Evolutionary conservation across 495 filamentous ascomycete genomes (phyloP), one percentile per base, ranked within the genome.

Genomic region (Penicillium malachiteum): DNA sequence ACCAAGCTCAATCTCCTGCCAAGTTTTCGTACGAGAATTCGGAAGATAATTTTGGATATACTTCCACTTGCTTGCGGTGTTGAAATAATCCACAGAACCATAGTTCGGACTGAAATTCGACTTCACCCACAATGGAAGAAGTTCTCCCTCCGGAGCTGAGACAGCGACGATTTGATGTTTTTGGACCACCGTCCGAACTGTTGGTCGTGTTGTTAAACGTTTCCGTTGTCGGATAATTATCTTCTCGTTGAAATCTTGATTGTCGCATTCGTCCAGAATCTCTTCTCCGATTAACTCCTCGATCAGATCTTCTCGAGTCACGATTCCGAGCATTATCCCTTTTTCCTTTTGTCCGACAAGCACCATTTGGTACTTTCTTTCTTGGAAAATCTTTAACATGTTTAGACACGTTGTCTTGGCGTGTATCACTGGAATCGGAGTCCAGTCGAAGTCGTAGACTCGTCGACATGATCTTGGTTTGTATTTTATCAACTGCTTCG

Each of bases 341-440:
- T 90, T 84, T 52, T 92, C 86, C 5, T 91, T 90, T 1, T 92
- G 92, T 50, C 77, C 93, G 7, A 96, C 91, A 10, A 97, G 78
- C 9, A 96, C 90, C 92, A 97, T 96, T 69, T 96, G 91, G 11
- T 89, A 92, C 68, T 96, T 96, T 50, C 92, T 92, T 72, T 97
- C 91, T 66, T 96, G 92, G 74, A 97, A 97, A 71, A 95, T 96
- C 72, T 97, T 97, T 67, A 97, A 85, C 59, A 96, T 96, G 67
- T 96, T 93, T 42, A 97, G 74, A 64, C 92, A 96, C 66, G 88
- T 95, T 0, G 92, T 96, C 57, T 94, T 88, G 1, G 92, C 87
- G 9, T 88, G 81, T 2, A 93, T 96, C 69, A 96, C 92, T 3
- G 92, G 93, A 2, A 96, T 78, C 0, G 92, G 95, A 32, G 91